These are phyloP conservation scores for Pyrenula massariospora DNA, from an alignment of 495 filamentous ascomycete genomes.

Conservation along the genomic window DNA sequence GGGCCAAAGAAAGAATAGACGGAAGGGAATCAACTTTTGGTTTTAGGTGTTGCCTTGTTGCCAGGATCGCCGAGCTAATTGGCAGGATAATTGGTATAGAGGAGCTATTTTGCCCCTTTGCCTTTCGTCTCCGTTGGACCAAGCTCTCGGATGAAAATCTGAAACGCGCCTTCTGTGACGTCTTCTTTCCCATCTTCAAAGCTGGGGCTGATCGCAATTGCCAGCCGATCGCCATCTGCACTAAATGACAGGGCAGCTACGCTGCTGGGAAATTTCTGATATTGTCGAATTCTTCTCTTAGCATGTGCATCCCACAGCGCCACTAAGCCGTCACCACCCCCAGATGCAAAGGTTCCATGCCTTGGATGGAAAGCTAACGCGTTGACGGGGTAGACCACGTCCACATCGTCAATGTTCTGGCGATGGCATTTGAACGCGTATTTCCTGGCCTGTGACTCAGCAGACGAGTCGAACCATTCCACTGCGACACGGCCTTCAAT, in stretches of 20 bases:
- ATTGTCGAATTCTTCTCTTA: slow-evolving; percentile 83
- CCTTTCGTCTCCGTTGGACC: slow-evolving; percentile 79
- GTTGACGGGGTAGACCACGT: slow-evolving; percentile 93
- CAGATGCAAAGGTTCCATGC: slow-evolving; percentile 83
- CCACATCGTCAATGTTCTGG: slow-evolving; percentile 55
- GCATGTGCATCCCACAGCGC: slow-evolving; percentile 88
- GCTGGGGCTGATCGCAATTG: slow-evolving; percentile 74
- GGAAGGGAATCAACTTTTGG: slow-evolving; percentile 3
- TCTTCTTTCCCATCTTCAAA: slow-evolving; percentile 88
- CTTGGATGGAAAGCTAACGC: slow-evolving; percentile 85
- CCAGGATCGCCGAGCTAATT: not conserved
- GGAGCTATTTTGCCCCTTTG: slow-evolving; percentile 51
- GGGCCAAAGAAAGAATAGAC: slow-evolving; percentile 1
- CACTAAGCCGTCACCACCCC: slow-evolving; percentile 90
- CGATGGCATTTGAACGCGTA: slow-evolving; percentile 99
- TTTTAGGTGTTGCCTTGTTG: not conserved
- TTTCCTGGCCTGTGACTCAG: slow-evolving; percentile 76
- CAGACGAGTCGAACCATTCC: slow-evolving; percentile 89
- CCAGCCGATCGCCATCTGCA: slow-evolving; percentile 68
- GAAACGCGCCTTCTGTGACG: slow-evolving; percentile 53
- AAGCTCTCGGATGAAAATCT: slow-evolving; percentile 71
- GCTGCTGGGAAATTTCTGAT: slow-evolving; percentile 69
- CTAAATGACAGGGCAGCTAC: slow-evolving; percentile 70
- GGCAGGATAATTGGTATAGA: not conserved
- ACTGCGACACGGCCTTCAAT: slow-evolving; percentile 94